A percentile compares a stretch with the other conserved stretches of the same genome.
Conservation (phyloP, 2,329 filamentous ascomycete genomes). For the Nigrospora oryzae region DNA sequence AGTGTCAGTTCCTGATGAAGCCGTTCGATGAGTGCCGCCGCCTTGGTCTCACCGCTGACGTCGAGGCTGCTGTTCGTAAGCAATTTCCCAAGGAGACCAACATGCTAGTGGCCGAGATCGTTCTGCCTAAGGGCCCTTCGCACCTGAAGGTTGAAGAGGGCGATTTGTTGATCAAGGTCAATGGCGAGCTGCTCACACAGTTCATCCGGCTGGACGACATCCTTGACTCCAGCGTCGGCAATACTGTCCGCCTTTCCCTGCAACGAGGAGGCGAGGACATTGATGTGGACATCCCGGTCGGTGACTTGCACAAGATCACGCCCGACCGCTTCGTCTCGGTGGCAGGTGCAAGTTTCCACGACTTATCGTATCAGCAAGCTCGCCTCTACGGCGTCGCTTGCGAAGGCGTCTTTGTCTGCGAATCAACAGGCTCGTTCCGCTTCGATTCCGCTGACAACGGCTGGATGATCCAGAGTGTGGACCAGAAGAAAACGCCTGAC, state of each 20-base stretch:
- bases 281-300: conserved; percentile 76
- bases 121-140: conserved; percentile 83
- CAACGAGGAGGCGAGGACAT: conserved; percentile 85
- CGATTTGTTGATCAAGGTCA: conserved; percentile 87
- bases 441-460: conserved; percentile 87
- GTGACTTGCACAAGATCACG: conserved; percentile 87
- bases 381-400: conserved; percentile 87
- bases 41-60: conserved; percentile 73
- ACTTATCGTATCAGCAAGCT: conserved; percentile 96
- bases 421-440: conserved; percentile 89
- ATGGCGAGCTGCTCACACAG: conserved; percentile 85
- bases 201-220: conserved; percentile 90
- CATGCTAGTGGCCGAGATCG: conserved; percentile 93
- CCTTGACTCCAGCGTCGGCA: conserved; percentile 77
- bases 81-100: conserved; percentile 88
- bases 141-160: conserved; percentile 85
- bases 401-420: conserved; percentile 89
- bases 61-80: conserved; percentile 78
- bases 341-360: conserved; percentile 88
- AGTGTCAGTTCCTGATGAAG: conserved; percentile 94
- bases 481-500: conserved; percentile 85
- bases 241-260: conserved; percentile 70
- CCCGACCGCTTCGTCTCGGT: conserved; percentile 94
- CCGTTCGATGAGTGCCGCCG: conserved; percentile 95
- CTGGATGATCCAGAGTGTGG: conserved; percentile 87